Conservation (phyloP, 352 stramenopile genomes). For the Globisporangium orthogonon region DNA sequence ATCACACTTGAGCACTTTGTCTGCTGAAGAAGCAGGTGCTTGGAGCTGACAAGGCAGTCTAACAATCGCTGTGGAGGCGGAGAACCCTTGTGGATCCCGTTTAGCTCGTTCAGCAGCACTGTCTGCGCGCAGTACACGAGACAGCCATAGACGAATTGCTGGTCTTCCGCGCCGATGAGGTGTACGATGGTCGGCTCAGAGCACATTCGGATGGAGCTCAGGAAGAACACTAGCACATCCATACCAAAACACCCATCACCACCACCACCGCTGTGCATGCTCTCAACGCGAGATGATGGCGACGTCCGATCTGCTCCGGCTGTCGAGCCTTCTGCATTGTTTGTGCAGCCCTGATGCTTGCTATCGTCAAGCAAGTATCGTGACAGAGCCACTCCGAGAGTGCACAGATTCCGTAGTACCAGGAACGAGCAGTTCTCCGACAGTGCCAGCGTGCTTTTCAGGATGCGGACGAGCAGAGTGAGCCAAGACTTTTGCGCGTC, state of each 20-base stretch:
- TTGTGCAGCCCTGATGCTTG: conserved; percentile 29
- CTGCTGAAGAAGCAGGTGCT: conserved; percentile 57
- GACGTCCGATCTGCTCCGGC: neutral
- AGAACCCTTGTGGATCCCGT: conserved; percentile 24
- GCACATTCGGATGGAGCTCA: conserved; percentile 37
- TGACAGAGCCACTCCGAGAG: conserved; percentile 40
- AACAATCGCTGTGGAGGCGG: conserved; percentile 24
- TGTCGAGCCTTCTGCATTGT: neutral
- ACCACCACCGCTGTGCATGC: neutral
- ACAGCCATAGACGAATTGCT: conserved; percentile 68
- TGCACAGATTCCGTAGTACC: conserved; percentile 50
- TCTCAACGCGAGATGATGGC: conserved; percentile 6
- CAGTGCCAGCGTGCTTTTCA: conserved; percentile 40
- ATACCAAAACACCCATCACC: conserved; percentile 40
- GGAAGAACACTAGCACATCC: conserved; percentile 41
- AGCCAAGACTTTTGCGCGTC: conserved; percentile 61
- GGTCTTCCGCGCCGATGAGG: conserved; percentile 39
- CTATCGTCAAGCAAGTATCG: conserved; percentile 44
- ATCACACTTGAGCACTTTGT: conserved; percentile 59
- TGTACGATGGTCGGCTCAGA: conserved; percentile 24
- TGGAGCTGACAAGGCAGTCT: conserved; percentile 33
- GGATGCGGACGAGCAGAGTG: conserved; percentile 37
- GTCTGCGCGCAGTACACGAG: conserved; percentile 61
- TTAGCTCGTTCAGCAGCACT: conserved; percentile 50
- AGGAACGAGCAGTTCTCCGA: conserved; percentile 36